Conservation (phyloP, 106 monocot genomes). For the Dendrobium catenatum region DNA sequence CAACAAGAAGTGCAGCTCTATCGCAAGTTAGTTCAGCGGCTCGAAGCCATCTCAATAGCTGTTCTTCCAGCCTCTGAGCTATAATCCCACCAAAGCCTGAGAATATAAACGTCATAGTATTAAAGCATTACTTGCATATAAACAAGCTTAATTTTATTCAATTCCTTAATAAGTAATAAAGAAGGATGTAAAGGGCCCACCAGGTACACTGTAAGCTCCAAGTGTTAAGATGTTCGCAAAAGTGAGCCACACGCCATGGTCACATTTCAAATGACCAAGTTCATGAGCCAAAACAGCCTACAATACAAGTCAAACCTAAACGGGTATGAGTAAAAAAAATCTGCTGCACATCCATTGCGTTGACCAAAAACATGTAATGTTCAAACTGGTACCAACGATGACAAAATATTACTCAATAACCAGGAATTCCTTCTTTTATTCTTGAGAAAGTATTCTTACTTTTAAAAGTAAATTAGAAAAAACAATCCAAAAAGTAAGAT, state of each 20-base stretch:
- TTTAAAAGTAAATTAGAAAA: no score
- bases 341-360: not conserved
- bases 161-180: not conserved
- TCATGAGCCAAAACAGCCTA: conserved; percentile 99
- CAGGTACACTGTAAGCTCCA: conserved; percentile 86
- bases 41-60: conserved; percentile 81
- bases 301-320: conserved; percentile 10
- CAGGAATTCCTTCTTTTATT: no score
- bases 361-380: not conserved
- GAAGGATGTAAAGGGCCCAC: conserved; percentile 23
- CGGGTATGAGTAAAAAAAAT: conserved; percentile 11
- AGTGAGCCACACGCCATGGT: conserved; percentile 97
- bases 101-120: not conserved
- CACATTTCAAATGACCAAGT: conserved; percentile 91
- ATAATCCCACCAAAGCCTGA: conserved; percentile 78
- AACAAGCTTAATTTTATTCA: not conserved
- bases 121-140: no score
- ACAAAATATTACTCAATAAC: no score
- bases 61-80: conserved; percentile 84
- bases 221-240: conserved; percentile 86
- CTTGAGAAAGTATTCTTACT: no score
- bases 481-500: no score
- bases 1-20: conserved; percentile 93
- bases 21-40: conserved; percentile 97
- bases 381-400: not conserved